phyloP scores from a whole-genome alignment of 306 rosid genomes.

The Prinsepia uniflora region DNA sequence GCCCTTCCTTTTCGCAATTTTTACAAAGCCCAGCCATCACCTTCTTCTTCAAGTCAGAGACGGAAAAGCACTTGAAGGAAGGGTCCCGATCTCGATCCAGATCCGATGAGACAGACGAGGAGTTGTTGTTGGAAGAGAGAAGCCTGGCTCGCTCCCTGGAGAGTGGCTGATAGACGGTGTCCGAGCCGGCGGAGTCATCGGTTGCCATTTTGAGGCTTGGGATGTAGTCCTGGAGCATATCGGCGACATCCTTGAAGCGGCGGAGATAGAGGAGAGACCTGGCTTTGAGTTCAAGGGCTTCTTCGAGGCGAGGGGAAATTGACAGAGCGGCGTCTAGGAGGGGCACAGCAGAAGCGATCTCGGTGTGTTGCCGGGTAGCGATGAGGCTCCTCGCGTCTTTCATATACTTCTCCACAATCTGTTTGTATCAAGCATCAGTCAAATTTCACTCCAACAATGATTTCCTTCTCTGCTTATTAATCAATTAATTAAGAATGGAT shows the following conservation, averaged over 20 bases:
- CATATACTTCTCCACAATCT: conserved; percentile 77
- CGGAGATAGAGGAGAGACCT: conserved; percentile 67
- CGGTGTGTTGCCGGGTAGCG: conserved; percentile 63
- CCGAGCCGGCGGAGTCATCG: conserved; percentile 55
- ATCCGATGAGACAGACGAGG: conserved; percentile 35
- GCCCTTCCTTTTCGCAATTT: conserved; percentile 79
- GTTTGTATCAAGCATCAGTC: neutral
- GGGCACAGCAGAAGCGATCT: conserved; percentile 57
- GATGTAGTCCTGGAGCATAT: conserved; percentile 92
- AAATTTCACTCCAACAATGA: too few species aligned
- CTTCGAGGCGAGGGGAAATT: conserved; percentile 67
- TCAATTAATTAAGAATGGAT: too few species aligned
- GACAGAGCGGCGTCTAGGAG: conserved; percentile 80
- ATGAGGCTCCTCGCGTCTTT: conserved; percentile 73
- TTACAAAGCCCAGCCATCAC: conserved; percentile 83
- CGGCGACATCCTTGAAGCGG: conserved; percentile 80
- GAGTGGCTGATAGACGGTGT: conserved; percentile 49
- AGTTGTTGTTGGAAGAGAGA: conserved; percentile 30
- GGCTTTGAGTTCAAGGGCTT: conserved; percentile 80
- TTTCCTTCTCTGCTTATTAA: too few species aligned
- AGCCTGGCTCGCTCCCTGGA: conserved; percentile 78
- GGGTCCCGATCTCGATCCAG: conserved; percentile 51
- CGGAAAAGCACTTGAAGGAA: conserved; percentile 90
- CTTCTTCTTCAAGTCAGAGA: conserved; percentile 85
- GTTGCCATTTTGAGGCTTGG: conserved; percentile 72